Base-by-base conservation (phyloP, 2,329 filamentous ascomycete species). In the Pseudogymnoascus sp. region DNA sequence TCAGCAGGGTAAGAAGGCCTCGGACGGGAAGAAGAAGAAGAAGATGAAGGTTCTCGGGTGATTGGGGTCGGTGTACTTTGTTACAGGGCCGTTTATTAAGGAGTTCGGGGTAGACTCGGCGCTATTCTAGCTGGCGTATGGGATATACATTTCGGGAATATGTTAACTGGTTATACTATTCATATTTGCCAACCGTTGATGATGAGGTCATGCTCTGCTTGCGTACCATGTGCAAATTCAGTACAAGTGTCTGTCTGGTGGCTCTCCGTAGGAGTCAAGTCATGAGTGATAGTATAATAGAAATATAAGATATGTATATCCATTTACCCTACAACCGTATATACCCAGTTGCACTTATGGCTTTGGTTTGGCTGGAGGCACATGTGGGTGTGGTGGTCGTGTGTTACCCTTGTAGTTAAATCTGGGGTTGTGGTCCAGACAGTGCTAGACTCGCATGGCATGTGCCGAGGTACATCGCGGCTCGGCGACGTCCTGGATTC, bases 1-100 rank as follows among this genome's bases (percentile, higher is more conserved):
- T 70, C 87, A 94, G 73, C 94, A 95, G 77, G 83, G 82, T 64
- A 85, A 81, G 74, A 79, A 77, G 18, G 78, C 77, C 43, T 76
- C 73, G 66, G 74, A 72, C 8, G 74, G 59, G 66, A 73, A 64
- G 74, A 86, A 85, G 76, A 86, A 85, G 74, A 83, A 86, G 74
- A 89, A 89, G 78, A 89, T 90, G 78, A 76, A 73, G 66, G 62
- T 58, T 37, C 57, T 58, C 16, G 57, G 57, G 34, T 58, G 20
- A 58, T 58, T 34, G 18, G 16, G 28, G 28, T 4, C 25, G 28
- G 28, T 14, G 3, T 6, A 34, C 28, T 54, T 32, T n/a, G 20
- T 32, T 54, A 54, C 16, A 28, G 9, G 4, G 25, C 28, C 12
- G 6, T 54, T 54, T 20, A 12, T 11, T 20, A 18, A 54, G 47